Base-by-base conservation (phyloP, 352 stramenopile species). In the Pythium phragmitis region DNA sequence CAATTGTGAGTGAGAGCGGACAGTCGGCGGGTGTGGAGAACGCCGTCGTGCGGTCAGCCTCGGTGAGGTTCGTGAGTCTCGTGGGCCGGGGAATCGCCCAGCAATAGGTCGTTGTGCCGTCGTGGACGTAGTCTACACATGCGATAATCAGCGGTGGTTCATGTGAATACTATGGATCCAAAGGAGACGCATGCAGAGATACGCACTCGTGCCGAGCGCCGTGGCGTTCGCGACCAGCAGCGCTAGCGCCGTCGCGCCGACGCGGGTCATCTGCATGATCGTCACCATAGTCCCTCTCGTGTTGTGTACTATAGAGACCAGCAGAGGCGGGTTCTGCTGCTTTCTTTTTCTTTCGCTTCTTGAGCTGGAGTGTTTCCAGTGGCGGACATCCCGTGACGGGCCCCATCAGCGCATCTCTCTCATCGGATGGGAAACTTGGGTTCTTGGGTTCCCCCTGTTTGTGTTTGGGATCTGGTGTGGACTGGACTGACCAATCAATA, bases 41-140 rank as follows among this genome's bases (percentile, higher is more conserved):
- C 21, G 34, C 57, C 3, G 54, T 23, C 46, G 56, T 64, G 53
- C 58, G 57, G 45, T 68, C 68, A 17, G 47, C 48, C 47, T 70
- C 58, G 17, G 63, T 63, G 46, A 74, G 63, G 33, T 71, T 61
- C 26, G 58, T 74, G 28, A 46, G 14, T 33, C 65, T 71, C 14
- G 59, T 63, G 17, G 42, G 58, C 41, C 55, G 62, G 6, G 57
- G 63, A 43, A 74, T 74, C 34, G 55, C 48, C 68, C 68, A 74
- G 43, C 68, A 74, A 58, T 74, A 74, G 19, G 68, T 74, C 39
- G 62, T 71, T 41, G 53, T 46, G 52, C 50, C 55, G 45, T 74
- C 68, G 48, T 70, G 68, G 14, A 57, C 63, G 46, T 74, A 71
- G 68, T 68, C 68, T 70, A 42, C 39, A 46, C 17, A 17, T 12